Percentiles rank a stretch among this genome's conserved stretches.
phyloP scores from a whole-genome alignment of 768 basidiomycete species.

The Termitomyces sp. region DNA sequence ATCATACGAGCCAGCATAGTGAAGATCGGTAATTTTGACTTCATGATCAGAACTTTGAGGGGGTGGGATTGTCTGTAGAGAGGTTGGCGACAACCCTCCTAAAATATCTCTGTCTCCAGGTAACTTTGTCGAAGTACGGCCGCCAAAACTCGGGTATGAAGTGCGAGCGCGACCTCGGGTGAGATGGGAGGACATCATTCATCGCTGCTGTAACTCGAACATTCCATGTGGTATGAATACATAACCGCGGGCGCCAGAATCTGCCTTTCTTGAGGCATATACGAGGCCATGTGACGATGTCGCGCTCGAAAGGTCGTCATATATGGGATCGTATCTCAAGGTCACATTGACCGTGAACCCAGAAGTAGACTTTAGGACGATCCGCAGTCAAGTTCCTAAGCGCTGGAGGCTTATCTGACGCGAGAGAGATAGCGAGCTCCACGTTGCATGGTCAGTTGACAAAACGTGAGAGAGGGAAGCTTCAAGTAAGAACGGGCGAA shows the following conservation, averaged over 20 bases:
- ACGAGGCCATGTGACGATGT: background rate
- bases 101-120: slow-evolving; percentile 25
- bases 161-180: background rate
- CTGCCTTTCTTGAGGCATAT: background rate
- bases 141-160: background rate
- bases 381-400: background rate
- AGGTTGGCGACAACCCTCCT: slow-evolving; percentile 25
- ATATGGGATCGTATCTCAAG: background rate
- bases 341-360: background rate
- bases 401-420: background rate
- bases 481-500: too few relatives aligned
- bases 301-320: background rate
- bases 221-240: background rate
- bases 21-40: slow-evolving; percentile 31
- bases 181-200: background rate
- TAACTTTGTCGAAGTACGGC: background rate
- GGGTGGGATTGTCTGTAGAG: slow-evolving; percentile 21
- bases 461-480: background rate
- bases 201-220: background rate
- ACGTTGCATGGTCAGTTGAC: background rate
- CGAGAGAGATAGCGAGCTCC: background rate
- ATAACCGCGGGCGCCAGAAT: background rate
- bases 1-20: slow-evolving; percentile 43
- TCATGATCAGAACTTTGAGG: slow-evolving; percentile 18
- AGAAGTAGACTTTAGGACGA: background rate